A percentile compares a stretch with the other conserved stretches of the same genome.
Evolutionary conservation across 1,284 basidiomycete genomes (phyloP).

Genomic region (Vanrija sp.): DNA sequence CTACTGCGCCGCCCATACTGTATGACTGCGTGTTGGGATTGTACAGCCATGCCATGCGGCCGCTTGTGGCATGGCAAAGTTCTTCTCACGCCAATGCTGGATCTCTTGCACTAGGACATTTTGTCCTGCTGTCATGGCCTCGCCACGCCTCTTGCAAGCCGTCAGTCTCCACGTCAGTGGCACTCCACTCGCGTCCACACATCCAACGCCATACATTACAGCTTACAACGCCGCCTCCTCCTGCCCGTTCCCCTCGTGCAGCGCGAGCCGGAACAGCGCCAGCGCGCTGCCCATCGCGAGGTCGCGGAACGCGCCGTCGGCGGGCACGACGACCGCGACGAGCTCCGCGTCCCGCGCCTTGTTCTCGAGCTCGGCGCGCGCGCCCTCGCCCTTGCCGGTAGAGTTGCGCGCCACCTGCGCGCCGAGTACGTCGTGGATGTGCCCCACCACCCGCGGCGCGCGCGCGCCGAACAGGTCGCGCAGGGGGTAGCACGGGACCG

Average conservation of each 20-base stretch:
- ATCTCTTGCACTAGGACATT: no score
- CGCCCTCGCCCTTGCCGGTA: not conserved
- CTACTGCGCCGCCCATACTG: no score
- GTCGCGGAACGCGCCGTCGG: slow-evolving; percentile 9
- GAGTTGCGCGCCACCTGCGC: slow-evolving; percentile 6
- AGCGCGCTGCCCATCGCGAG: slow-evolving; percentile 11
- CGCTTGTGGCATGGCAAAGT: no score
- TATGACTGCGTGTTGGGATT: no score
- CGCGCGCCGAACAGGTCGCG: slow-evolving; percentile 7
- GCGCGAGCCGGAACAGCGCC: slow-evolving; percentile 12
- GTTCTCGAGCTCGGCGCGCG: not conserved
- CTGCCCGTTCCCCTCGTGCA: slow-evolving; percentile 18
- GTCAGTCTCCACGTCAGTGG: no score
- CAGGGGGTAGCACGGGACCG: slow-evolving; percentile 17
- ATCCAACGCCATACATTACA: no score
- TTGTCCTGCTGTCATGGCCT: no score
- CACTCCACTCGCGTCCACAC: no score
- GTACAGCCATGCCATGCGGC: no score
- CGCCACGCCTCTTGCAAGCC: no score
- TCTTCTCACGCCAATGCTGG: no score
- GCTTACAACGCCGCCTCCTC: not conserved
- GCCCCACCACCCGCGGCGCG: not conserved
- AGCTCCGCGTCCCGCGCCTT: slow-evolving; percentile 1
- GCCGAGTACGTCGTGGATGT: slow-evolving; percentile 4
- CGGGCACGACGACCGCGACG: slow-evolving; percentile 13